Base-by-base conservation (phyloP, 148 eudicot genomes). In the Rhododendron mucronatum region DNA sequence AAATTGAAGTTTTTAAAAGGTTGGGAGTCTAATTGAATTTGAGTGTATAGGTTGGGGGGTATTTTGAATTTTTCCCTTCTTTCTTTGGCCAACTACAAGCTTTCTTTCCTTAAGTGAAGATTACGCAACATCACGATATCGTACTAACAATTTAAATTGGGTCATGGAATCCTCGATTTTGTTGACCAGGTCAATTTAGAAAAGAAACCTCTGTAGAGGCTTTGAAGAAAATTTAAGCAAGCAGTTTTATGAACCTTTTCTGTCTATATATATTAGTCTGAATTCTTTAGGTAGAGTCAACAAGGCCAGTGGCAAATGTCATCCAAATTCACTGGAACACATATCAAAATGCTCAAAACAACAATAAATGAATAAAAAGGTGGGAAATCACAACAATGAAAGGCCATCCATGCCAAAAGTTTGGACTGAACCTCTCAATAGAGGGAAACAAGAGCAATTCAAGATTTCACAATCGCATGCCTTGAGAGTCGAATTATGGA, bases 101-200 rank as follows among this genome's bases (percentile, higher is more conserved):
- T 94, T 90, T 93, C 94, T 93, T 93, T 95, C 92, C 88, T 89
- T 92, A 92, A 95, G 94, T 94, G 98, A 93, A 93, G 90, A 87
- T 89, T 92, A 89, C 83, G 93, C 92, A 93, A 88, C 89, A 89
- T 83, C 88, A 91, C 85, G 77, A 86, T 75, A 92, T 88, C 83
- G 89, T 89, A 89, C 86, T 88, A 71, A 53, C 86, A 89, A n/a
- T 12, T 14, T 51, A 12, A 11, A 51, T 11, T 51, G 16, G 55
- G 55, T 13, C 16, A 1, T 13, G 55, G 55, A 51, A 51, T 51
- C 13, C 15, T 51, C 3, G 3, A 75, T 69, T 47, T 16, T 78
- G 61, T 84, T 73, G 88, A 84, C 81, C 74, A 80, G 71, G 82
- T 80, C 79, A 84, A 74, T 79, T 83, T 83, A 77, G 83, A 39